phyloP scores from a whole-genome alignment of 2,329 filamentous ascomycete genomes.

The Orbilia brochopaga region DNA sequence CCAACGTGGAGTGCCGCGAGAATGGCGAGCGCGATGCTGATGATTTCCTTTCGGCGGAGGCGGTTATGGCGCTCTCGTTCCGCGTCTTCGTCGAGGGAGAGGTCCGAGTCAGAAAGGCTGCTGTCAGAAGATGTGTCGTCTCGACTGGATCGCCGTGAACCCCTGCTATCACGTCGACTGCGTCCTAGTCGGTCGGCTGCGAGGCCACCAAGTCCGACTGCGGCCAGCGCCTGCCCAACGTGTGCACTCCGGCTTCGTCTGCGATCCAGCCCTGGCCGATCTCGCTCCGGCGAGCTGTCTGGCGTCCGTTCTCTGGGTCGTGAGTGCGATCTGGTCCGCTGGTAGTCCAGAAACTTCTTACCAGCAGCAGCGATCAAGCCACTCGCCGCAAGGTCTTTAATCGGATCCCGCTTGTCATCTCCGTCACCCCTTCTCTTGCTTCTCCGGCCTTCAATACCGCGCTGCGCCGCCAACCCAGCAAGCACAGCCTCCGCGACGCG shows the following conservation, averaged over 20 bases:
- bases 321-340: constrained; percentile 41
- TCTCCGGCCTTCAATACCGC: constrained; percentile 26
- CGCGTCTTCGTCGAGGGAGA: constrained; percentile 35
- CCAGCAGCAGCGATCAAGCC: constrained; percentile 42
- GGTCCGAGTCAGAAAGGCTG: constrained; percentile 43
- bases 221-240: constrained; percentile 22
- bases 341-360: constrained; percentile 48
- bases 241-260: constrained; percentile 35
- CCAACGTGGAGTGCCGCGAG: constrained; percentile 44
- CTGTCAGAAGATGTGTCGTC: constrained; percentile 37
- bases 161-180: constrained; percentile 29
- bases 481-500: constrained; percentile 41
- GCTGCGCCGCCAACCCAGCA: constrained; percentile 40
- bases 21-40: constrained; percentile 43
- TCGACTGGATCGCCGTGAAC: constrained; percentile 10
- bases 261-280: constrained; percentile 27
- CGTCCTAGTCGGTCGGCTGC: constrained; percentile 31
- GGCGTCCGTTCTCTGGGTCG: constrained; percentile 21
- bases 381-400: constrained; percentile 30
- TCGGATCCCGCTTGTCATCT: constrained; percentile 25
- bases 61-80: constrained; percentile 34
- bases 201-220: constrained; percentile 42
- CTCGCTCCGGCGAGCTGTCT: constrained; percentile 31
- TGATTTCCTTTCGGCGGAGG: constrained; percentile 39
- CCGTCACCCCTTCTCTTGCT: constrained; percentile 20